phyloP scores from a whole-genome alignment of 208 protist species.

The Zelonia costaricensis region DNA sequence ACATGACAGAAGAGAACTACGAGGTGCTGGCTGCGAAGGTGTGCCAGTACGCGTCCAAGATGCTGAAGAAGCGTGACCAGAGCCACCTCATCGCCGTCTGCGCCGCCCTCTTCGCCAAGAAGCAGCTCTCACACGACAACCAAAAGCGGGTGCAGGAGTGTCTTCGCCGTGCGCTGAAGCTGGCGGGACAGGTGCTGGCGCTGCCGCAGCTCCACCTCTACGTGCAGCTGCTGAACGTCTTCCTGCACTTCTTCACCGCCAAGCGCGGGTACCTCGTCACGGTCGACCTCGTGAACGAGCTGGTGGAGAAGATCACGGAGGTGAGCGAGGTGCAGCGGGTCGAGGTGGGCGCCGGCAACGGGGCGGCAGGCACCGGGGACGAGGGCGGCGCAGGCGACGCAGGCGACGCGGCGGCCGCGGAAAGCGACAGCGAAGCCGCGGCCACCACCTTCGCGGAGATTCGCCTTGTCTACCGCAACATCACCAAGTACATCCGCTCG shows the following conservation, averaged over 20 bases:
- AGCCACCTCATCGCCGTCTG: slow-evolving; percentile 76
- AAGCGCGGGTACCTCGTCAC: slow-evolving; percentile 62
- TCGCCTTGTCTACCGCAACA: slow-evolving; percentile 65
- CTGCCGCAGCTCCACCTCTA: slow-evolving; percentile 88
- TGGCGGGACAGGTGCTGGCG: slow-evolving; percentile 85
- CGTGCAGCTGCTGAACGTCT: slow-evolving; percentile 95
- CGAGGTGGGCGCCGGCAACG: not conserved
- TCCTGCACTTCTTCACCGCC: slow-evolving; percentile 93
- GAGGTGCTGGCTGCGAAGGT: slow-evolving; percentile 90
- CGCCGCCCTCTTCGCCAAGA: slow-evolving; percentile 91
- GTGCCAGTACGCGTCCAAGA: slow-evolving; percentile 87
- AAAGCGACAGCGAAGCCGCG: not conserved
- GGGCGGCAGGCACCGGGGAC: not conserved
- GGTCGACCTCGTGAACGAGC: slow-evolving; percentile 43
- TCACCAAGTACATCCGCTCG: slow-evolving; percentile 70
- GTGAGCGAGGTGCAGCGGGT: slow-evolving; percentile 36
- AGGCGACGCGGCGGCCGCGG: not conserved
- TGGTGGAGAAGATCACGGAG: slow-evolving; percentile 64
- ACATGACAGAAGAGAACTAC: slow-evolving; percentile 90
- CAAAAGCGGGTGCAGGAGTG: slow-evolving; percentile 91
- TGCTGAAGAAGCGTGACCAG: slow-evolving; percentile 94
- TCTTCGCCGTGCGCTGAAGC: slow-evolving; percentile 92
- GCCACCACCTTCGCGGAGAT: slow-evolving; percentile 31
- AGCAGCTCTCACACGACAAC: slow-evolving; percentile 51
- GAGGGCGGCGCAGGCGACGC: slow-evolving; percentile 3